Evolutionary conservation across 352 stramenopile genomes (phyloP), one percentile per base, ranked within the genome.

Genomic region (Elongisporangium prolatum): DNA sequence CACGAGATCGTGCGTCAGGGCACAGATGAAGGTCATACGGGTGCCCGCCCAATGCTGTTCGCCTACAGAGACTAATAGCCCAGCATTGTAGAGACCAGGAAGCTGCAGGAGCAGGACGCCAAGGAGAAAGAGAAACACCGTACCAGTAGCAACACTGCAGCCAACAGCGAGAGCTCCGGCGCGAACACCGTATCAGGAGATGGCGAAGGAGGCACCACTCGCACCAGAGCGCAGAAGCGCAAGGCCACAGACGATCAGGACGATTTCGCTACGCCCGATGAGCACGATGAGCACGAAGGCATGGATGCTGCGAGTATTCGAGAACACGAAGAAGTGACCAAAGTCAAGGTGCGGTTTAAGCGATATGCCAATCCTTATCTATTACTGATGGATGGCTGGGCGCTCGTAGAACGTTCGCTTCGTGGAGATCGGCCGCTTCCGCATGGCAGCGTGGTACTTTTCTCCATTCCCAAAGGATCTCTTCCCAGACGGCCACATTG

Each of bases 311-410:
- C 91, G 14, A 97, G 89, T 37, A 88, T 99, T 50, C 88, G 95
- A 60, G 97, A 99, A 67, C 97, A 99, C 75, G 97, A 99, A 65
- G 96, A 99, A 64, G 93, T 98, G 13, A 98, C 95, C 24, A 98
- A 98, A 80, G 87, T 98, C 52, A 98, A 97, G 76, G 84, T 91
- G 21, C 18, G 55, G 0, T 17, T 18, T 8, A 44, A 16, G 13
- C 56, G 34, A 67, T n/a, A 24, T 54, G 21, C 10, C 51, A 5
- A 54, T 25, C 11, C 21, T 61, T 1, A 50, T 6, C 3, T 48
- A 8, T 6, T 58, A 34, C 59, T 91, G 2, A 57, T 20, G 34
- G 24, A 22, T 34, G 50, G 2, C 52, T 28, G 25, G 4, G 54
- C 20, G 21, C n/a, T 44, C 9, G 34, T 86, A 98, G 74, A 99